Evolutionary conservation across 2,329 filamentous ascomycete species (phyloP).

Genomic region (Xylariaceae sp.): DNA sequence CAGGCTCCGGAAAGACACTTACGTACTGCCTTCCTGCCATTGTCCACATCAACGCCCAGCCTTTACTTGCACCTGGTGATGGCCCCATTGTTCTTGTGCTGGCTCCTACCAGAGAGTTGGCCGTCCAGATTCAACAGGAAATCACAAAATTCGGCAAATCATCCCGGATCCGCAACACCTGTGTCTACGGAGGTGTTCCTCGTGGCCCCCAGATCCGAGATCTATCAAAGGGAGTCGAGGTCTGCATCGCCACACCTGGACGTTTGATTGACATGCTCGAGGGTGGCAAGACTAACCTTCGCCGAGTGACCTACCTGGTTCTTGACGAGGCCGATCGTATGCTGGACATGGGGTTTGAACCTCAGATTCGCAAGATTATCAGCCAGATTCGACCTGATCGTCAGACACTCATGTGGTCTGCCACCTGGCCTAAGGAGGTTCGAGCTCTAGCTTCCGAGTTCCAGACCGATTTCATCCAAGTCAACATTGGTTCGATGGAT

Average conservation of each 20-base stretch:
- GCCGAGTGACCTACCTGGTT: slow-evolving; percentile 94
- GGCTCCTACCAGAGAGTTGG: slow-evolving; percentile 93
- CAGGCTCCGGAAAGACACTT: slow-evolving; percentile 97
- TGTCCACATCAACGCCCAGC: slow-evolving; percentile 99
- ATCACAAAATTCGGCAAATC: slow-evolving; percentile 99
- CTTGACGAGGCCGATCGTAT: slow-evolving; percentile 99
- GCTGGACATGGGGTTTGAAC: slow-evolving; percentile 99
- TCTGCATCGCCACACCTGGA: slow-evolving; percentile 96
- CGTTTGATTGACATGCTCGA: slow-evolving; percentile 99
- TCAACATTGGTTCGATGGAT: slow-evolving; percentile 96
- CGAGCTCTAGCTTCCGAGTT: slow-evolving; percentile 87
- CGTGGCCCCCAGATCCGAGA: slow-evolving; percentile 97
- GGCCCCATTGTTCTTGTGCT: slow-evolving; percentile 95
- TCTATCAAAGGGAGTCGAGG: slow-evolving; percentile 89
- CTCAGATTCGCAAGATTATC: slow-evolving; percentile 98
- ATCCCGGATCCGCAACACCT: slow-evolving; percentile 96
- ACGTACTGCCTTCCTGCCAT: slow-evolving; percentile 98
- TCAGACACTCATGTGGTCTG: slow-evolving; percentile 99
- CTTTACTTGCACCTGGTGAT: slow-evolving; percentile 88
- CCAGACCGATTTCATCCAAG: slow-evolving; percentile 93
- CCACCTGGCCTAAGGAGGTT: slow-evolving; percentile 98
- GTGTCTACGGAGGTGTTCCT: slow-evolving; percentile 97
- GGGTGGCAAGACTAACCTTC: slow-evolving; percentile 95
- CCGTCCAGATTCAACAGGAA: slow-evolving; percentile 97
- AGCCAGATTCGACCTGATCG: slow-evolving; percentile 95